Conservation (phyloP, 345 rosid species). For the Pistacia integerrima region DNA sequence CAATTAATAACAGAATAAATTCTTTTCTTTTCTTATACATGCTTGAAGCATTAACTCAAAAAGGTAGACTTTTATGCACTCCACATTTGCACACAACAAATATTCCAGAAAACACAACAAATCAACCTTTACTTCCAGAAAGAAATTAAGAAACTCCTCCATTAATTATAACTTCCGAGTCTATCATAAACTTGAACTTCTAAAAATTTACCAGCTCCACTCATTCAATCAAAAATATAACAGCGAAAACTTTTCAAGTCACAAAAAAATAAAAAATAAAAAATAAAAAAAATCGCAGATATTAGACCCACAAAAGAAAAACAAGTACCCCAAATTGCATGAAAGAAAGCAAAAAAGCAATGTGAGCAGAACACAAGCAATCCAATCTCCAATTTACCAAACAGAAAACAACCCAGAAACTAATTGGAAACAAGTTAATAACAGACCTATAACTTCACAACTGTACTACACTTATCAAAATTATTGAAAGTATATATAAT, state of each 20-base stretch:
- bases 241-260: neutral
- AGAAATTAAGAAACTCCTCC: neutral
- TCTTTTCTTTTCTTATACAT: neutral
- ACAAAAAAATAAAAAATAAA: too few species aligned
- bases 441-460: conserved; percentile 8
- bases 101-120: neutral
- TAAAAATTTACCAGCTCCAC: neutral
- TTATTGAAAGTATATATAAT: neutral
- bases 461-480: neutral
- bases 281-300: neutral
- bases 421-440: neutral
- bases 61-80: neutral
- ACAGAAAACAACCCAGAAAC: neutral
- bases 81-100: neutral
- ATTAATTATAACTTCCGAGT: neutral
- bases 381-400: neutral
- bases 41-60: neutral
- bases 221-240: neutral
- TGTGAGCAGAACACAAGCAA: neutral
- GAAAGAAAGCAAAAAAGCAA: neutral
- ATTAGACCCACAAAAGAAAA: neutral
- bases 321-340: neutral
- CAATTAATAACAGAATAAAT: conserved; percentile 1
- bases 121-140: neutral
- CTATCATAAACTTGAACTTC: neutral